Conservation (phyloP, 176 grass and related monocot genomes). For the Hsuehochloa calcarea region DNA sequence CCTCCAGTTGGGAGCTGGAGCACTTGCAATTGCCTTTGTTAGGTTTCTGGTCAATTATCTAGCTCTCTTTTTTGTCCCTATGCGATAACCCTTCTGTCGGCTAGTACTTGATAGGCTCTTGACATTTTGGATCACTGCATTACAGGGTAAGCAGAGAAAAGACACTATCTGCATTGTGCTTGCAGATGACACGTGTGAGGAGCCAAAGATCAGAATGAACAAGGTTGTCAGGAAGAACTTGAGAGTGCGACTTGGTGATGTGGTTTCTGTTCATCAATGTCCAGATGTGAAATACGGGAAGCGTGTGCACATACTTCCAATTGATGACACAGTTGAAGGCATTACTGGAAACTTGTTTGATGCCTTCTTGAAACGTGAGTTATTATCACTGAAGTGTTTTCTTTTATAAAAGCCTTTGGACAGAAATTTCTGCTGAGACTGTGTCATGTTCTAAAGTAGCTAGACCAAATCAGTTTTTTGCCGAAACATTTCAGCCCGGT, state of each 20-base stretch:
- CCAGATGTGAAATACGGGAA: conserved; percentile 85
- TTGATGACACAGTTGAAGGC: conserved; percentile 87
- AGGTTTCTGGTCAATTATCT: not conserved
- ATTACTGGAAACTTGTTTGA: conserved; percentile 87
- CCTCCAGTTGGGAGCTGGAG: not conserved
- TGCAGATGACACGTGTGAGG: conserved; percentile 71
- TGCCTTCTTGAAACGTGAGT: conserved; percentile 72
- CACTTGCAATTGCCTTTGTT: not conserved
- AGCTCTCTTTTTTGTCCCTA: not conserved
- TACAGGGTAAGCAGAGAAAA: conserved; percentile 82
- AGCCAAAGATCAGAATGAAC: conserved; percentile 81
- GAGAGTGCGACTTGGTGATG: conserved; percentile 67
- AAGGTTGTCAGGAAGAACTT: conserved; percentile 71
- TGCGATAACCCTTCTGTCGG: not conserved
- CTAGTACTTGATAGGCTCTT: not conserved
- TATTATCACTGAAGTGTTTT: not conserved
- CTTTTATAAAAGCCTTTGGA: not conserved
- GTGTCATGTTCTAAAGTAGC: not conserved
- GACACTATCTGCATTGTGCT: conserved; percentile 83
- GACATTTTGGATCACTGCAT: conserved; percentile 17
- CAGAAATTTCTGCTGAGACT: not conserved
- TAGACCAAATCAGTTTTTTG: not conserved
- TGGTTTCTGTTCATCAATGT: conserved; percentile 81
- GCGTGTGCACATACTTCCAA: conserved; percentile 66
- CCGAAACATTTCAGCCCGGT: not conserved